Percentiles rank a stretch among this genome's conserved stretches.
phyloP scores from a whole-genome alignment of 148 eudicot species.

The Nepenthes gracilis region DNA sequence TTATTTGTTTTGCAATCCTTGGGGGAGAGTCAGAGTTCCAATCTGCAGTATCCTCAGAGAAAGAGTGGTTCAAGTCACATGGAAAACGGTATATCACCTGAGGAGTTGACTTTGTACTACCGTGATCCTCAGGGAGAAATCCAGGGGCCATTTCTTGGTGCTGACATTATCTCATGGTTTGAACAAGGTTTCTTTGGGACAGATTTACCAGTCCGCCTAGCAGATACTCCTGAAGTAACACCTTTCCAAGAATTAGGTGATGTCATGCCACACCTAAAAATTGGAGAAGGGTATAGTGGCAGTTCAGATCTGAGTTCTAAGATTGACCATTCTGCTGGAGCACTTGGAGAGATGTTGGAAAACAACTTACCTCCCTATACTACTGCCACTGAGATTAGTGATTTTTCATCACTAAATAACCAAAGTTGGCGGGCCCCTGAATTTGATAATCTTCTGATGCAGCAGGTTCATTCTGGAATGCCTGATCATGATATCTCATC shows the following conservation, averaged over 20 bases:
- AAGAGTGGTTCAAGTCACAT: constrained; percentile 20
- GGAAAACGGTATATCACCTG: constrained; percentile 41
- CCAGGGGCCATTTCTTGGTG: constrained; percentile 97
- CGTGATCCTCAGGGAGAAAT: constrained; percentile 91
- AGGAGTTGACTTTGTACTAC: constrained; percentile 73
- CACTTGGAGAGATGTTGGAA: constrained; percentile 18
- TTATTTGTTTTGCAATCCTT: constrained; percentile 27
- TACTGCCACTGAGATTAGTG: constrained; percentile 28
- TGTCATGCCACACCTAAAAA: constrained; percentile 71
- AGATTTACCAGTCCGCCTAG: constrained; percentile 69
- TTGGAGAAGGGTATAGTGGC: constrained; percentile 21
- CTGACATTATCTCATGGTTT: constrained; percentile 90
- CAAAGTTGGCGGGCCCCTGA: constrained; percentile 41
- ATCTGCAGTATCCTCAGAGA: constrained; percentile 20
- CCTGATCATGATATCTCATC: constrained; percentile 28
- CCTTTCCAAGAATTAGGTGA: constrained; percentile 69
- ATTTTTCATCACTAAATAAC: constrained; percentile 20
- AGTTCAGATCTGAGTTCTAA: constrained; percentile 20
- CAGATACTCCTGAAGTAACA: constrained; percentile 62
- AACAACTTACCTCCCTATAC: constrained; percentile 15
- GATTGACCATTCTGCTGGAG: constrained; percentile 30
- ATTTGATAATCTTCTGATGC: constrained; percentile 30
- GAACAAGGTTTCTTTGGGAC: constrained; percentile 92
- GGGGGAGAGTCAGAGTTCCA: constrained; percentile 31
- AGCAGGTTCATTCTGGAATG: constrained; percentile 23